Base-by-base conservation (phyloP, 768 basidiomycete species). In the Boletellus emodensis region DNA sequence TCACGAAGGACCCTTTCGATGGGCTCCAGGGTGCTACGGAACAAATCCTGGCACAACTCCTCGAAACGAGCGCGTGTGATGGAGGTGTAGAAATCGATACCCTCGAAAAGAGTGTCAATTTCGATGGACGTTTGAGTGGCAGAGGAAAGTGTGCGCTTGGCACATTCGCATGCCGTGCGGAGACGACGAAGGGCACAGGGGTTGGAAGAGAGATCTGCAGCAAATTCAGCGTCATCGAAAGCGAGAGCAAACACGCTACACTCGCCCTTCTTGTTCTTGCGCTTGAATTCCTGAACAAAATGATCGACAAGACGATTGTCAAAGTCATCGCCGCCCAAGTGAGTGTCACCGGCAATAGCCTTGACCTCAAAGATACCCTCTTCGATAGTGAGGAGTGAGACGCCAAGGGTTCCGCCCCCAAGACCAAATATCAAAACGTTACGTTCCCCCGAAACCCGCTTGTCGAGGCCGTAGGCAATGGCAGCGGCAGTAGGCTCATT, bases 401-500 rank as follows among this genome's bases (percentile, higher is more conserved):
- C 94, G 84, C 95, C 94, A 72, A 94, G 96, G 35, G 20, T 20
- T 20, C 20, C 20, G 1, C 20, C 20, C 1, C 20, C 20, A 20
- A 20, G 20, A 20, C 3, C 94, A 76, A 96, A 97, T 70, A 97
- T 95, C 65, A 97, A 82, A 61, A 98, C 94, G 67, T 96, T 95
- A 54, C 88, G 87, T 74, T 98, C 95, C 58, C 89, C 86, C 26
- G 70, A 68, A 52, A 88, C 84, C 74, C 94, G 90, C 76, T 94
- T 93, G 77, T 97, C 94, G 46, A 98, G 90, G 75, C 94, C 94
- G 74, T 98, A 97, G 35, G 94, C 94, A 64, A 97, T 97, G 56
- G 94, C 94, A 46, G 95, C 95, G 38, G 95, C 95, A 41, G 95
- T 98, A 35, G 95, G 94, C 72, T 98, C 95, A 75, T 97, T 97